These are phyloP conservation scores for Lobulomyces angularis DNA, from an alignment of 192 early-diverging fungal genomes.

Conservation along the genomic window DNA sequence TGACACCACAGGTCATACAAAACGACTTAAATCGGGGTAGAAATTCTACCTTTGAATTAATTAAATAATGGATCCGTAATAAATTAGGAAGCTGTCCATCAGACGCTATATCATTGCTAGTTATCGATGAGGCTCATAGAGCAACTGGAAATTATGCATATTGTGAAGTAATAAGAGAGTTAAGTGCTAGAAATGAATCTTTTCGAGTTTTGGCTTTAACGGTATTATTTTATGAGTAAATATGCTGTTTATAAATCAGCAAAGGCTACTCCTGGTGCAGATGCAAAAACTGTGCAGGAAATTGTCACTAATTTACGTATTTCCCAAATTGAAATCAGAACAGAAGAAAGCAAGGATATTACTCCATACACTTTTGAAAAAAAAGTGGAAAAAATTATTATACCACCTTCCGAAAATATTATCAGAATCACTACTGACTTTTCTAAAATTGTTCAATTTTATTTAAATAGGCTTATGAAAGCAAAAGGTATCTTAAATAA, in stretches of 20 bases:
- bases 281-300: conserved; percentile 39
- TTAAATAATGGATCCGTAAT: conserved; percentile 13
- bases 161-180: conserved; percentile 49
- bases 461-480: conserved; percentile 27
- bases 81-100: too few species aligned
- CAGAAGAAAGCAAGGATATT: conserved; percentile 80
- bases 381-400: conserved; percentile 48
- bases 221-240: conserved; percentile 74
- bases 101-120: too few species aligned
- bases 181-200: conserved; percentile 26
- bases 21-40: conserved; percentile 64
- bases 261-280: background rate
- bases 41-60: conserved; percentile 54
- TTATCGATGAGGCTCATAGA: conserved; percentile 85
- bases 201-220: conserved; percentile 77
- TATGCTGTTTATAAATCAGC: conserved; percentile 49
- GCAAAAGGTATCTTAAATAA: too few species aligned
- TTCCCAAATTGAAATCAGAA: conserved; percentile 66
- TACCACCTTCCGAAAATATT: conserved; percentile 40
- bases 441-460: conserved; percentile 18
- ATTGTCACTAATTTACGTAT: conserved; percentile 69
- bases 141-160: conserved; percentile 79
- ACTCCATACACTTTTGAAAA: conserved; percentile 58
- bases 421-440: conserved; percentile 25
- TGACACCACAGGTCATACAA: conserved; percentile 76